phyloP scores from a whole-genome alignment of 1,284 basidiomycete genomes.

The Calocybe gambosa region DNA sequence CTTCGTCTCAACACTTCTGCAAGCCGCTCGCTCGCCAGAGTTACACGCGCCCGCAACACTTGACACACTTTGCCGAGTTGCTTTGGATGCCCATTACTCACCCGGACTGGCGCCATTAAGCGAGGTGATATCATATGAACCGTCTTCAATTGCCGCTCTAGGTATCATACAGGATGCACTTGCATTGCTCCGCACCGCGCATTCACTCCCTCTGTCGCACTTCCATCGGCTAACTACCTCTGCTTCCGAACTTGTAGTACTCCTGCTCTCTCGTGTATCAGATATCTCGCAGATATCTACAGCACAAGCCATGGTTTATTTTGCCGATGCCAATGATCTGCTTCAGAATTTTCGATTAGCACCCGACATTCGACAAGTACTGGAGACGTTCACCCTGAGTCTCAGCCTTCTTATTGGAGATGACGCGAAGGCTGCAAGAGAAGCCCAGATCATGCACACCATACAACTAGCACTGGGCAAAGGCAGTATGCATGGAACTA shows the following conservation, averaged over 20 bases:
- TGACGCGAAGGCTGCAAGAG: slow-evolving; percentile 57
- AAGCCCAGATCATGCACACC: slow-evolving; percentile 63
- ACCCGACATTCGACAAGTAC: slow-evolving; percentile 42
- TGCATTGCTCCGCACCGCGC: slow-evolving; percentile 48
- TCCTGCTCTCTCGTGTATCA: slow-evolving; percentile 52
- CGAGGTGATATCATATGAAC: slow-evolving; percentile 44
- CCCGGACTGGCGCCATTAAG: slow-evolving; percentile 46
- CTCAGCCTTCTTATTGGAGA: slow-evolving; percentile 58
- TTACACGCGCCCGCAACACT: slow-evolving; percentile 59
- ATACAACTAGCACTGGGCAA: slow-evolving; percentile 54
- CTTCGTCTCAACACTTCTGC: slow-evolving; percentile 51
- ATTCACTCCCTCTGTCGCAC: slow-evolving; percentile 50
- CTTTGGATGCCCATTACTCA: slow-evolving; percentile 54
- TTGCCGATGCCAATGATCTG: slow-evolving; percentile 50
- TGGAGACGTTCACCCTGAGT: slow-evolving; percentile 56
- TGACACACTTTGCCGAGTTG: slow-evolving; percentile 59
- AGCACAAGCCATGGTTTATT: slow-evolving; percentile 49
- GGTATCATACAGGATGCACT: slow-evolving; percentile 55
- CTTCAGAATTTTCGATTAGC: slow-evolving; percentile 45
- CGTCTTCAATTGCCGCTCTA: slow-evolving; percentile 43
- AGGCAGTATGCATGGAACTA: slow-evolving; percentile 47
- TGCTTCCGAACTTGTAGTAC: slow-evolving; percentile 54
- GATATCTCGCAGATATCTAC: slow-evolving; percentile 56
- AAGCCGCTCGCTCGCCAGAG: slow-evolving; percentile 43
- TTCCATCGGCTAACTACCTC: slow-evolving; percentile 56